Base-by-base conservation (phyloP, 2,329 filamentous ascomycete genomes). In the Diaporthe destruens region DNA sequence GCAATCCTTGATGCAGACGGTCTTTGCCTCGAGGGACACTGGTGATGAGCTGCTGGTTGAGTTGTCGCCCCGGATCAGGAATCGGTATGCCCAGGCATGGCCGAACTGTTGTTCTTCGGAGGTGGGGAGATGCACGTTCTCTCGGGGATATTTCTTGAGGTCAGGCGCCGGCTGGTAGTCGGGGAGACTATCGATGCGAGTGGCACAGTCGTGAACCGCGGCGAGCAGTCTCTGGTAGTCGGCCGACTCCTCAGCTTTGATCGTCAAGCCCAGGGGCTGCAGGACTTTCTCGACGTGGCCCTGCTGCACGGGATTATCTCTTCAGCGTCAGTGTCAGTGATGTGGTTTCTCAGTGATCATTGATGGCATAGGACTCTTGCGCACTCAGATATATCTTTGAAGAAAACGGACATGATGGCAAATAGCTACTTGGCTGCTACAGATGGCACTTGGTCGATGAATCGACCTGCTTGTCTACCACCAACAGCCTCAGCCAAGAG, bases 1-100 rank as follows among this genome's bases (percentile, higher is more conserved):
- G 39, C 86, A 87, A 74, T 90, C 88, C 76, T 89, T 89, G 18
- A 89, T 74, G 72, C 85, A 87, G 3, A 88, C 76, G 0, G 82
- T 85, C 65, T 85, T 88, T 0, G 83, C 85, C 67, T 74, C 79
- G n/a, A 87, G 71, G 5, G 68, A 84, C 79, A 0, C 76, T 55
- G 0, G 84, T 81, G 36, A 85, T 81, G 71, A 87, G n/a, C 25
- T 32, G 2, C 47, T 20, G 1, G 12, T 14, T 8, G 61, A 65
- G 29, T 20, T 14, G 29, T 65, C 61, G 29, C 61, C 61, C 1
- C 61, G 47, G 16, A 66, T 66, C n/a, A 53, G 61, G 61, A 66
- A 66, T 49, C 47, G 29, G 9, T 66, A 39, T 25, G 61, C 61
- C 61, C 61, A 66, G 6, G 61, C 61, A 36, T 66, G 44, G 12